Conservation (phyloP, 495 filamentous ascomycete species). For the Lasiosphaeria miniovina region DNA sequence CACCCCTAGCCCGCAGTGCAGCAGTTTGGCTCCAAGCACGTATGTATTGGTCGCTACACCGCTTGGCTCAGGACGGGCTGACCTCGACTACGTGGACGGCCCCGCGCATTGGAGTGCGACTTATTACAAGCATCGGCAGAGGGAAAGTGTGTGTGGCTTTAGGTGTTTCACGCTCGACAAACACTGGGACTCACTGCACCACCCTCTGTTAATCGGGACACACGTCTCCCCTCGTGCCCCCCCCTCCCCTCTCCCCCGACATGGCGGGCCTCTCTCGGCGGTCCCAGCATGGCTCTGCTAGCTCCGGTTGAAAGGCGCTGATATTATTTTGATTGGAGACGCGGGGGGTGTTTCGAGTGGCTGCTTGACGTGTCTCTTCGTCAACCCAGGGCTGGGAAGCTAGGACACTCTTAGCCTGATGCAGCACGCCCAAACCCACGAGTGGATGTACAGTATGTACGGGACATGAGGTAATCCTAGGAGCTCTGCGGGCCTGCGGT, state of each 20-base stretch:
- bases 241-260: constrained; percentile 4
- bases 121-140: constrained; percentile 19
- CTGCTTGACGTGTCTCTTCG: constrained; percentile 24
- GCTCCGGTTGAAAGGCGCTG: constrained; percentile 23
- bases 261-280: constrained; percentile 10
- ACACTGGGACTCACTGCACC: constrained; percentile 9
- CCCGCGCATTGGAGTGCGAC: constrained; percentile 14
- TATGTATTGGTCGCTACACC: constrained; percentile 16
- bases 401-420: constrained; percentile 25
- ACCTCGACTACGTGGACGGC: constrained; percentile 21
- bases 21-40: constrained; percentile 3
- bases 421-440: constrained; percentile 16
- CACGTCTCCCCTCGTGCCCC: constrained; percentile 7
- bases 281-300: constrained; percentile 17
- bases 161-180: constrained; percentile 12
- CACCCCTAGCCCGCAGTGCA: constrained; percentile 12
- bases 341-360: constrained; percentile 5
- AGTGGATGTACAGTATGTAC: constrained; percentile 10
- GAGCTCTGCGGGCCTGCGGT: constrained; percentile 9
- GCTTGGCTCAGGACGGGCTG: constrained; percentile 20
- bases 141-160: constrained; percentile 1
- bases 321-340: constrained; percentile 27
- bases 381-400: constrained; percentile 14
- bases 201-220: constrained; percentile 17
- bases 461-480: constrained; percentile 9